Conservation (phyloP, 2,329 filamentous ascomycete species). For the Stenocarpella maydis region DNA sequence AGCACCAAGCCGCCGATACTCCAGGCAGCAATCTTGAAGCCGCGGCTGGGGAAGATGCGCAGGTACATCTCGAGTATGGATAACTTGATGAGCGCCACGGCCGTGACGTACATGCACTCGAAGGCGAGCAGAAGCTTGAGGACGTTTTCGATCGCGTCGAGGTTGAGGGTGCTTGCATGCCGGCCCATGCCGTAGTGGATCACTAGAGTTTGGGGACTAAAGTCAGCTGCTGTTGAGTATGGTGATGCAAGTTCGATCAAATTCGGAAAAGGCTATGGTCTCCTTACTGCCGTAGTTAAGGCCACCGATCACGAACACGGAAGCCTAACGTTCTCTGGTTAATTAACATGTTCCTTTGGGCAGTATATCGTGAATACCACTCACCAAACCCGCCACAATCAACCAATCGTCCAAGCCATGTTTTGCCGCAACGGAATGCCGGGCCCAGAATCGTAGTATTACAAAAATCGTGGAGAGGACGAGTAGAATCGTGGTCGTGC, state of each 20-base stretch:
- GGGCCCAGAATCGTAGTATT: conserved; percentile 34
- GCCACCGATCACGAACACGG: conserved; percentile 31
- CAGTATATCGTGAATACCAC: not conserved
- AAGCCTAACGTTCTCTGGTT: conserved; percentile 17
- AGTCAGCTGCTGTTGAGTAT: not conserved
- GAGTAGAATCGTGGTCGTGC: conserved; percentile 31
- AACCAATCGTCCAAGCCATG: conserved; percentile 35
- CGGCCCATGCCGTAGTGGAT: conserved; percentile 35
- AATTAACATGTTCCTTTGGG: not conserved
- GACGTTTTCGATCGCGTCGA: conserved; percentile 36
- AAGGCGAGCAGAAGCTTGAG: conserved; percentile 36
- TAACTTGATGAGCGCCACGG: conserved; percentile 37
- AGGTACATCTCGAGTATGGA: conserved; percentile 41
- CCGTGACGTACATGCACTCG: conserved; percentile 36
- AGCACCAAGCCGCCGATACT: conserved; percentile 34
- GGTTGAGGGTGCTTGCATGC: conserved; percentile 19
- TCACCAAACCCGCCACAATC: conserved; percentile 31
- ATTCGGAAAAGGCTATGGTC: not conserved
- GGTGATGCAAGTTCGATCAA: too few relatives aligned
- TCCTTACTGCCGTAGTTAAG: conserved; percentile 36
- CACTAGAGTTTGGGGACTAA: conserved; percentile 25
- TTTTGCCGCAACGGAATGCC: conserved; percentile 15
- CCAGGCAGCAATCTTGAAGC: conserved; percentile 36
- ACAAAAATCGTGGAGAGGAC: conserved; percentile 34
- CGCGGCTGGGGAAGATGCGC: conserved; percentile 40